Evolutionary conservation across 2,329 filamentous ascomycete species (phyloP), one percentile per base, ranked within the genome.

Genomic region (Dactylellina sp.): DNA sequence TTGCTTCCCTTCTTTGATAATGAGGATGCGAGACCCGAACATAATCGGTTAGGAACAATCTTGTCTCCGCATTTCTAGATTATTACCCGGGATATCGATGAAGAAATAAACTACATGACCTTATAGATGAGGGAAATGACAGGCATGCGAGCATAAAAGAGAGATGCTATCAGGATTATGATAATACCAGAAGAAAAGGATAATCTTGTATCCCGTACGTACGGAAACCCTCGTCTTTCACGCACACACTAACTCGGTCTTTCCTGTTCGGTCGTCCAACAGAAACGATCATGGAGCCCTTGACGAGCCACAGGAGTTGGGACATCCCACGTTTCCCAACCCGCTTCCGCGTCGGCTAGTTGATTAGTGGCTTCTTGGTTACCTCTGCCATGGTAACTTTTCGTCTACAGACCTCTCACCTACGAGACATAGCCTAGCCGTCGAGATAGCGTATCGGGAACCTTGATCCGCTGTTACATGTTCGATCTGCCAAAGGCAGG

Each of bases 271-370:
- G 28, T 32, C 28, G 28, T 32, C 50, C 59, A 57, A 40, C 52
- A 52, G 28, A 39, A 61, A 14, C 12, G 46, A 16, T 42, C 39
- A 49, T n/a, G 35, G 22, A 49, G 57, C 14, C 44, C 50, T 57
- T 66, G 52, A 66, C 52, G 42, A 52, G 53, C 37, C 53, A 44
- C 53, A 60, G 24, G 53, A 60, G 63, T 64, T 57, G 60, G 68
- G 68, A 56, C 68, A 72, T 72, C 68, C 68, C 68, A 72, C 68
- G 68, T 72, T 72, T 71, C 50, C 32, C 59, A 66, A 71, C 68
- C 68, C 68, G 68, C 53, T 72, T 65, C 68, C 68, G 68, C 68
- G 68, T 65, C 68, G 60, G 68, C 46, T 72, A 65, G 50, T 72
- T 72, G 68, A 65, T 60, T 61, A 64, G 60, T 64, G 59, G 68